Evolutionary conservation across 306 rosid genomes (phyloP).

Genomic region (Boehmeria nivea): DNA sequence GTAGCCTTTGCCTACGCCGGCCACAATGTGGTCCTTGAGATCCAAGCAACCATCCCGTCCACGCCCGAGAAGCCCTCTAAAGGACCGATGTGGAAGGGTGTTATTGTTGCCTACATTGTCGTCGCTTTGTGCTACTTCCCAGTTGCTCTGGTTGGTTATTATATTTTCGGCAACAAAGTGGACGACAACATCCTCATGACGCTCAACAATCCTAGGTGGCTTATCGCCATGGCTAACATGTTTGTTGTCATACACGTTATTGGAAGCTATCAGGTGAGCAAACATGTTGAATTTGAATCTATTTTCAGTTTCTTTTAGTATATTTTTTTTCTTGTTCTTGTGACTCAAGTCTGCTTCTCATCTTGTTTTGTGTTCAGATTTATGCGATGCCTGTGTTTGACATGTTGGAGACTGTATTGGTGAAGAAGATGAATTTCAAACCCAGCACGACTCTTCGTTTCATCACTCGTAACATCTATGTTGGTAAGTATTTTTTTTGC

Average conservation of each 20-base stretch:
- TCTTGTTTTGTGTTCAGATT: conserved; percentile 33
- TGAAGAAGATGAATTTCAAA: conserved; percentile 54
- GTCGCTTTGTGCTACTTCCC: conserved; percentile 95
- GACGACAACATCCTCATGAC: conserved; percentile 55
- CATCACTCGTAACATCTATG: conserved; percentile 49
- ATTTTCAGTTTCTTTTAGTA: too few relatives aligned
- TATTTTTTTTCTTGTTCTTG: not conserved
- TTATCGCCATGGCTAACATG: conserved; percentile 74
- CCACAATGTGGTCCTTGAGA: conserved; percentile 89
- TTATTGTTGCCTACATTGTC: conserved; percentile 67
- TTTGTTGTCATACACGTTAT: conserved; percentile 88
- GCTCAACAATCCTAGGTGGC: conserved; percentile 64
- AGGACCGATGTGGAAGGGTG: conserved; percentile 95
- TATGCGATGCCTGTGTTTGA: conserved; percentile 95
- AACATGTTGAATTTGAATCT: not conserved
- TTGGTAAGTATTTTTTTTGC: conserved; percentile 43
- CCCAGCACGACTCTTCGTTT: conserved; percentile 59
- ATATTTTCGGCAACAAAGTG: conserved; percentile 60
- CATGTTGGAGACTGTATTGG: conserved; percentile 78
- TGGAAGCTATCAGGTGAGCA: conserved; percentile 94
- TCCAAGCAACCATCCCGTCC: conserved; percentile 94
- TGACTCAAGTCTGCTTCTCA: not conserved
- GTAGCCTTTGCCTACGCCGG: conserved; percentile 96
- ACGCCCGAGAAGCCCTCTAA: conserved; percentile 88
- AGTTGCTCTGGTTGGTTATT: conserved; percentile 73